phyloP scores from a whole-genome alignment of 116 monocot species.

The Thalassia testudinum region DNA sequence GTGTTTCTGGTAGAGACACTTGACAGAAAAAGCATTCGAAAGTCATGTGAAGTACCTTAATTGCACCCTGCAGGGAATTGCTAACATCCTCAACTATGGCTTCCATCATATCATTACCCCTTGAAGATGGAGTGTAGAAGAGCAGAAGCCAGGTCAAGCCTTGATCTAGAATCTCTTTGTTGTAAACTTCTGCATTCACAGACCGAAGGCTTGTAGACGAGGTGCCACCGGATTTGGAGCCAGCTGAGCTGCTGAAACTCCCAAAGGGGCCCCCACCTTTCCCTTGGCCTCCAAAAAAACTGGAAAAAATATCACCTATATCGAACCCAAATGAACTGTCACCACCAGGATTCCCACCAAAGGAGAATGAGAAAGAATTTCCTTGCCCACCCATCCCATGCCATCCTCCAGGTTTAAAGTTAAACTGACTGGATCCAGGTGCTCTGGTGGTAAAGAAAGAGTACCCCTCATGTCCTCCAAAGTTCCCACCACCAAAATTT shows the following conservation, averaged over 20 bases:
- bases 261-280: constrained; percentile 16
- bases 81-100: constrained; percentile 50
- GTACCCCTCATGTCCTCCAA: constrained; percentile 33
- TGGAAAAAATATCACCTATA: constrained; percentile 65
- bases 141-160: constrained; percentile 80
- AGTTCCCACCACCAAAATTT: constrained; percentile 44
- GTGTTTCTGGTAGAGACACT: neutral
- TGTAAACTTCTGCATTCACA: constrained; percentile 33
- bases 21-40: neutral
- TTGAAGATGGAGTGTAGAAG: constrained; percentile 36
- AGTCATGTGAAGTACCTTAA: constrained; percentile 31
- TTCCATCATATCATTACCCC: constrained; percentile 36
- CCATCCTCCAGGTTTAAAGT: constrained; percentile 38
- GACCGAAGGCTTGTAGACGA: constrained; percentile 18
- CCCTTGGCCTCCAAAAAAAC: constrained; percentile 45
- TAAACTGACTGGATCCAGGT: constrained; percentile 27
- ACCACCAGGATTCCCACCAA: constrained; percentile 37
- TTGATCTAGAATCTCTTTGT: constrained; percentile 47
- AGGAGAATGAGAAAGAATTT: constrained; percentile 75
- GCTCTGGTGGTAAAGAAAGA: constrained; percentile 50
- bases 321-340: constrained; percentile 48
- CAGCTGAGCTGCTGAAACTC: constrained; percentile 21
- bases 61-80: constrained; percentile 50
- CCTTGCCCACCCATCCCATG: constrained; percentile 42
- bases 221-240: constrained; percentile 19